Evolutionary conservation across 1,284 basidiomycete species (phyloP).

Genomic region (Austropuccinia psidii): DNA sequence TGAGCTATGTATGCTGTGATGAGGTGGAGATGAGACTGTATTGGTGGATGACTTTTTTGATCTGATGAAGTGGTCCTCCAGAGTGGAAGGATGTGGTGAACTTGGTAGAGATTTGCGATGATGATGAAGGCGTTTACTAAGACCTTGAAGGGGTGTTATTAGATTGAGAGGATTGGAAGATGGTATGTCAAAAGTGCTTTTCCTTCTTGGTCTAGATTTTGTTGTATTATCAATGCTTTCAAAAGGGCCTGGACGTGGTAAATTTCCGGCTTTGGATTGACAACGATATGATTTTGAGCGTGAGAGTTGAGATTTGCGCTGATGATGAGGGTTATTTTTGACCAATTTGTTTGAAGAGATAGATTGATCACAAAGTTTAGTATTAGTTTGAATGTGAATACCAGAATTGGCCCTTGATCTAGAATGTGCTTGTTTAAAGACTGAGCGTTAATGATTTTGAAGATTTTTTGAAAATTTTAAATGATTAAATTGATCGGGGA

Average conservation of each 20-base stretch:
- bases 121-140: conserved; percentile 4
- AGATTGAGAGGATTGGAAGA: conserved; percentile 2
- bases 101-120: background rate
- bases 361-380: too few relatives aligned
- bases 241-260: background rate
- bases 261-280: background rate
- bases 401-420: too few relatives aligned
- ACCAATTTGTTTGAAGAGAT: background rate
- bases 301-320: background rate
- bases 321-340: background rate
- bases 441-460: too few relatives aligned
- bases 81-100: background rate
- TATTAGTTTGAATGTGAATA: too few relatives aligned
- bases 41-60: background rate
- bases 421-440: too few relatives aligned
- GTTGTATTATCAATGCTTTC: background rate
- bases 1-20: background rate
- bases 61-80: background rate
- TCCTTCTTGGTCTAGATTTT: background rate
- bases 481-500: background rate
- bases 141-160: background rate
- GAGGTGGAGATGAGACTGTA: background rate
- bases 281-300: background rate
- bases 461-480: too few relatives aligned
- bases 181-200: conserved; percentile 14